Evolutionary conservation across 148 eudicot genomes (phyloP).

Genomic region (Rhododendron molle): DNA sequence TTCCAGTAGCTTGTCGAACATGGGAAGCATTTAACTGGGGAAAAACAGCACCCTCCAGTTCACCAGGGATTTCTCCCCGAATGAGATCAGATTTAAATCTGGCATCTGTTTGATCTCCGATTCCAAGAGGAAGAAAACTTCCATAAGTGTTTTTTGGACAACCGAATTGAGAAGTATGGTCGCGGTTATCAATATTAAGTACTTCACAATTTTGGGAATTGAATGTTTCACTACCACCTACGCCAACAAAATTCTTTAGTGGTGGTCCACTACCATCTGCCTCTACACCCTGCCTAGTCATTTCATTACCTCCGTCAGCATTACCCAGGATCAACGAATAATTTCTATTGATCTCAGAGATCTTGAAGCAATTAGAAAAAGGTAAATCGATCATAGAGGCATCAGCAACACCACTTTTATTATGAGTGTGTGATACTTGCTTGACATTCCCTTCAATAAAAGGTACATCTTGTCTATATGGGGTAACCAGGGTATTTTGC

Average conservation of each 20-base stretch:
- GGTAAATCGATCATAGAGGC: constrained; percentile 4
- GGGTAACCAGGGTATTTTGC: constrained; percentile 4
- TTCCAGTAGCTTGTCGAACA: constrained; percentile 14
- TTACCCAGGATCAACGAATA: constrained; percentile 5
- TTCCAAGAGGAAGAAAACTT: constrained; percentile 35
- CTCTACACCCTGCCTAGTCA: constrained; percentile 2
- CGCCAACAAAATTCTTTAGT: constrained; percentile 1
- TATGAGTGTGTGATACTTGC: neutral
- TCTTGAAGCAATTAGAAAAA: constrained; percentile 8
- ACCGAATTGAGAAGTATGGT: constrained; percentile 9
- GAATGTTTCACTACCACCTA: constrained; percentile 11
- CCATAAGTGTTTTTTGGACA: constrained; percentile 23
- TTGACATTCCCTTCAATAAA: constrained; percentile 6
- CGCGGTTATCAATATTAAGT: neutral
- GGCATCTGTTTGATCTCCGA: constrained; percentile 17
- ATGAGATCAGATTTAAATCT: constrained; percentile 11
- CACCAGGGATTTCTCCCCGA: constrained; percentile 9
- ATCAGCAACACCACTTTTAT: constrained; percentile 5
- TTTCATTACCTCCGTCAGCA: constrained; percentile 11
- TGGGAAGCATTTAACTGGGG: constrained; percentile 14
- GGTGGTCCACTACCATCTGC: constrained; percentile 13
- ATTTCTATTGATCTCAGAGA: constrained; percentile 14
- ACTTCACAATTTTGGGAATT: constrained; percentile 9
- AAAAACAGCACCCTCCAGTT: constrained; percentile 13
- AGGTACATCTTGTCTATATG: neutral